These are phyloP conservation scores for Paratinospora sagittata DNA, from an alignment of 164 flowering plant genomes.

Conservation along the genomic window DNA sequence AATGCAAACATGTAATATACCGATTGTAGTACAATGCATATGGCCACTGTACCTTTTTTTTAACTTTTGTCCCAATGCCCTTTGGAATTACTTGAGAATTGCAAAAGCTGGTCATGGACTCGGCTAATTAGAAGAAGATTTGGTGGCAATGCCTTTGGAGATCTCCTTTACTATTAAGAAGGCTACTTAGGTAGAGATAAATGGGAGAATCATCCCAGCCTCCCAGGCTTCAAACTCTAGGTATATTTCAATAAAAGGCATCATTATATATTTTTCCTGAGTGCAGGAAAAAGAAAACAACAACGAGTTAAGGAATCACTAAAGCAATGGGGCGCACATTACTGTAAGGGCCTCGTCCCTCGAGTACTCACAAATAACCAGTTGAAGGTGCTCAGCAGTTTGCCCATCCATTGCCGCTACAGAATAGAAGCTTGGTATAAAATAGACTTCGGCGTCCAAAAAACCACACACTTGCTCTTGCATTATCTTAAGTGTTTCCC, in stretches of 20 bases:
- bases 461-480: constrained; percentile 65
- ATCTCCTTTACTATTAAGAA: not conserved
- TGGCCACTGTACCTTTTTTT: not conserved
- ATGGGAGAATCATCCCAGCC: too few relatives aligned
- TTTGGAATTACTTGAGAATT: not conserved
- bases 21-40: not conserved
- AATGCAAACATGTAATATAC: not conserved
- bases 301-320: not conserved
- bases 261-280: not conserved
- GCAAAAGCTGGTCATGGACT: not conserved
- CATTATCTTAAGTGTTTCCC: constrained; percentile 76
- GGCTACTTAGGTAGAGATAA: too few relatives aligned
- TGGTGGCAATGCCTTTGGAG: not conserved
- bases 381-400: constrained; percentile 86
- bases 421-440: constrained; percentile 86
- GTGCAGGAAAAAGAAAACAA: not conserved
- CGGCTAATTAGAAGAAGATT: not conserved
- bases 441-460: constrained; percentile 68
- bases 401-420: constrained; percentile 98
- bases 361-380: constrained; percentile 58
- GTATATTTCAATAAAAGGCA: too few relatives aligned
- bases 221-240: too few relatives aligned
- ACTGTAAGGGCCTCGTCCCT: constrained; percentile 65
- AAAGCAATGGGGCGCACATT: constrained; percentile 47
- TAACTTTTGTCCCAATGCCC: not conserved